A percentile compares a stretch with the other conserved stretches of the same genome.
These are phyloP conservation scores for Paracamarosporium sp. DNA, from an alignment of 2,329 filamentous ascomycete species.

Conservation along the genomic window DNA sequence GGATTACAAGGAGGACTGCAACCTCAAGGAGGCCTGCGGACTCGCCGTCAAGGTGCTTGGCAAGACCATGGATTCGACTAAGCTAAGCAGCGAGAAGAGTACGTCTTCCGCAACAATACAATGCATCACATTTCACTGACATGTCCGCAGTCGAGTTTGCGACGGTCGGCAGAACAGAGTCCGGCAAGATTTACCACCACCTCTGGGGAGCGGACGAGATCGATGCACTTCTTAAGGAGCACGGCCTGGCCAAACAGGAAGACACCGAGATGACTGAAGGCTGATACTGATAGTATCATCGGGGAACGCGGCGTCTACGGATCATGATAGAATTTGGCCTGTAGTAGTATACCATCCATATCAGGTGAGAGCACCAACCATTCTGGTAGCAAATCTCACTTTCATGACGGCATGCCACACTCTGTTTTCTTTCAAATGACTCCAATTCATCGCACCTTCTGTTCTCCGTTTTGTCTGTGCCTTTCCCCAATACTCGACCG, in stretches of 20 bases:
- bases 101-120: constrained; percentile 50
- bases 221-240: constrained; percentile 89
- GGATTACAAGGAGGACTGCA: constrained; percentile 99
- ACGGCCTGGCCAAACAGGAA: constrained; percentile 79
- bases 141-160: constrained; percentile 84
- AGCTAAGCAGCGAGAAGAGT: constrained; percentile 99
- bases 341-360: constrained; percentile 42
- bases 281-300: constrained; percentile 30
- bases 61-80: constrained; percentile 99
- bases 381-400: constrained; percentile 32
- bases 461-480: neutral
- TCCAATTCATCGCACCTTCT: neutral
- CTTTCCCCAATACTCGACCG: neutral
- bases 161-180: constrained; percentile 92
- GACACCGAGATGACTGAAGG: constrained; percentile 46
- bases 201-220: constrained; percentile 98
- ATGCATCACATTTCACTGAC: constrained; percentile 26
- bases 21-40: constrained; percentile 92
- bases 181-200: constrained; percentile 97
- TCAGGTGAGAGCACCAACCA: constrained; percentile 35
- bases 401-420: constrained; percentile 26
- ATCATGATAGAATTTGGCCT: constrained; percentile 37
- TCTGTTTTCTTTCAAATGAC: neutral
- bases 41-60: constrained; percentile 98
- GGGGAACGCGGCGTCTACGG: constrained; percentile 28